Conservation (phyloP, 2,329 filamentous ascomycete genomes). For the Pseudopithomyces chartarum region DNA sequence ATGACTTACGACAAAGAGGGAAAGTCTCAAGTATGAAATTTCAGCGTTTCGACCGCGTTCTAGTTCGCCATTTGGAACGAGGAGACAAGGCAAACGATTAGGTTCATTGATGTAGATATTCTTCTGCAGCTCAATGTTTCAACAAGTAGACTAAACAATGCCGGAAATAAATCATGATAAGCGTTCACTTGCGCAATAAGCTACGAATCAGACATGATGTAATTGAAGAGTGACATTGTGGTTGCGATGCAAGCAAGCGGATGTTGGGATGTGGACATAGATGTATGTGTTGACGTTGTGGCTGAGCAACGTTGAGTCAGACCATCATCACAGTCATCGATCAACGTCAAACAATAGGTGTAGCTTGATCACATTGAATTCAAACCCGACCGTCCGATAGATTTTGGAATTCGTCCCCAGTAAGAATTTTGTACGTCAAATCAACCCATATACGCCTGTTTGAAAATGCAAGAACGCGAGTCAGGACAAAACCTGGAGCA, state of each 20-base stretch:
- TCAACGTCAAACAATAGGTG: neutral
- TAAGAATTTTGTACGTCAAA: neutral
- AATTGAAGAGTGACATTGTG: too few relatives aligned
- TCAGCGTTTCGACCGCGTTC: too few relatives aligned
- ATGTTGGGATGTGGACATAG: neutral
- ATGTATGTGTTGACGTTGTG: neutral
- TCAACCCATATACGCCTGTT: conserved; percentile 4
- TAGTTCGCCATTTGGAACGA: too few relatives aligned
- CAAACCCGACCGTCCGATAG: neutral
- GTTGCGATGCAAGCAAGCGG: neutral
- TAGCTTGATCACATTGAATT: too few relatives aligned
- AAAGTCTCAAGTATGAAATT: too few relatives aligned
- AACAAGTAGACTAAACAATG: neutral
- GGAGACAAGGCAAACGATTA: too few relatives aligned
- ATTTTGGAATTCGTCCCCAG: neutral
- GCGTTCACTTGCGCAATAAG: neutral
- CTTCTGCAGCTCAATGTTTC: too few relatives aligned
- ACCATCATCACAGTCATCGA: neutral
- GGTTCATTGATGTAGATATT: too few relatives aligned
- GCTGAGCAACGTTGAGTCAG: conserved; percentile 1
- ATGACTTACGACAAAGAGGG: neutral
- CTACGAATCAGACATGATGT: too few relatives aligned
- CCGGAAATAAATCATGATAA: neutral
- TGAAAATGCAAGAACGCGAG: neutral
- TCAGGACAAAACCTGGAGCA: conserved; percentile 15